A percentile compares a stretch with the other conserved stretches of the same genome.
Evolutionary conservation across 2,329 filamentous ascomycete species (phyloP).

Genomic region (Ceratocystis cubensis): DNA sequence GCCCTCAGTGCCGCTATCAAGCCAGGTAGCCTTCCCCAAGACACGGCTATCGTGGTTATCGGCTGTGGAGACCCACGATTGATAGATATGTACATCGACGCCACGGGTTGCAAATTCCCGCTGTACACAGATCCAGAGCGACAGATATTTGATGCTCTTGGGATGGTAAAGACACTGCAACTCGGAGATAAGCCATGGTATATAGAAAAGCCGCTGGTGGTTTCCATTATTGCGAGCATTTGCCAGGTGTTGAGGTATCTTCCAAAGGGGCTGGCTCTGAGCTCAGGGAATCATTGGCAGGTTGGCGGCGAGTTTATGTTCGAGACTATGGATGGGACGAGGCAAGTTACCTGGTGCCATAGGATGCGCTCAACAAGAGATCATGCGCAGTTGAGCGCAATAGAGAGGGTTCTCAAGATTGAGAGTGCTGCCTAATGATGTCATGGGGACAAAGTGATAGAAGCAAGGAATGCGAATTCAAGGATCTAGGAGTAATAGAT

Average conservation of each 20-base stretch:
- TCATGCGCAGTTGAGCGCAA: constrained; percentile 57
- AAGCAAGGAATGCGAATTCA: neutral
- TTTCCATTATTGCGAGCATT: constrained; percentile 40
- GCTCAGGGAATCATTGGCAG: constrained; percentile 54
- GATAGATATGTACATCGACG: constrained; percentile 52
- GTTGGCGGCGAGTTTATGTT: constrained; percentile 73
- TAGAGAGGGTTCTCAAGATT: constrained; percentile 33
- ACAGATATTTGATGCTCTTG: constrained; percentile 52
- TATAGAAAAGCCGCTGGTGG: constrained; percentile 43
- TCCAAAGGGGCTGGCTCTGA: constrained; percentile 44
- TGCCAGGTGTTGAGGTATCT: constrained; percentile 48
- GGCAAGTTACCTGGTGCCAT: constrained; percentile 65
- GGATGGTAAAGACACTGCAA: constrained; percentile 53
- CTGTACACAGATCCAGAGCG: constrained; percentile 64
- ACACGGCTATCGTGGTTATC: constrained; percentile 54
- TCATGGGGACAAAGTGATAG: neutral
- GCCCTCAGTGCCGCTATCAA: constrained; percentile 47
- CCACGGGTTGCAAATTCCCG: constrained; percentile 56
- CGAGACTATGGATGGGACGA: constrained; percentile 40
- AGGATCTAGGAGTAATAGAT: too few relatives aligned
- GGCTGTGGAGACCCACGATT: constrained; percentile 59
- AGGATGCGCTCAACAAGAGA: constrained; percentile 69
- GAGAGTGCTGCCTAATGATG: neutral
- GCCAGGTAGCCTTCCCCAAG: constrained; percentile 37
- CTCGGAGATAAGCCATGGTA: constrained; percentile 52